These are phyloP conservation scores for Colletotrichum higginsianum DNA, from an alignment of 2,329 filamentous ascomycete genomes.

Conservation along the genomic window DNA sequence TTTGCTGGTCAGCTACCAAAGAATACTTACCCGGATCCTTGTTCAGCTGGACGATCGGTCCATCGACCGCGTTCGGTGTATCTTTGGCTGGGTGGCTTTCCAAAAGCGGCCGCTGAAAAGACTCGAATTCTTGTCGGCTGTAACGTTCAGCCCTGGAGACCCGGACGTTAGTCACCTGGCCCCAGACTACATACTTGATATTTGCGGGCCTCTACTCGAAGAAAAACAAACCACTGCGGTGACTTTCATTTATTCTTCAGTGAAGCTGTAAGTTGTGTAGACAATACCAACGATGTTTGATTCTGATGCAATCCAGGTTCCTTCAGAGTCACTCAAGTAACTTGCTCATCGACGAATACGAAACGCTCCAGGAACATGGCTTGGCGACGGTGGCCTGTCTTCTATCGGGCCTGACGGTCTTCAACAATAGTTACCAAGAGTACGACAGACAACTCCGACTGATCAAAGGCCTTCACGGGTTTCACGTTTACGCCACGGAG, in stretches of 20 bases:
- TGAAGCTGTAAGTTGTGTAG: neutral
- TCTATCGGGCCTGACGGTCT: neutral
- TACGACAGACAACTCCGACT: neutral
- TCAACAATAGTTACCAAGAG: neutral
- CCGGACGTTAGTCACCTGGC: neutral
- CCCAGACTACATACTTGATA: neutral
- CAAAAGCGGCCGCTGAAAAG: neutral
- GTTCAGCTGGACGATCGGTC: neutral
- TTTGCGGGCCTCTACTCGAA: neutral
- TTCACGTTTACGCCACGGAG: neutral
- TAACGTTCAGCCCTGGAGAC: neutral
- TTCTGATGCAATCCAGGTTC: neutral
- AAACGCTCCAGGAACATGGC: neutral
- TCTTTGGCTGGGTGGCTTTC: neutral
- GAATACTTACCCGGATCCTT: neutral
- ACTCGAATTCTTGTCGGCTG: neutral
- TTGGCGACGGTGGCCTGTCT: neutral
- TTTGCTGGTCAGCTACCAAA: neutral
- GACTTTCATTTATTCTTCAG: neutral
- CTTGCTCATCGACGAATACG: neutral
- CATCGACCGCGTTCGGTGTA: neutral
- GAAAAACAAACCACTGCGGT: neutral
- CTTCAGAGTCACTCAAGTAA: neutral
- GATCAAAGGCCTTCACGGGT: neutral
- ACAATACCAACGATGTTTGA: too few relatives aligned